Evolutionary conservation across 768 basidiomycete genomes (phyloP).

Genomic region (Mycena chlorophos): DNA sequence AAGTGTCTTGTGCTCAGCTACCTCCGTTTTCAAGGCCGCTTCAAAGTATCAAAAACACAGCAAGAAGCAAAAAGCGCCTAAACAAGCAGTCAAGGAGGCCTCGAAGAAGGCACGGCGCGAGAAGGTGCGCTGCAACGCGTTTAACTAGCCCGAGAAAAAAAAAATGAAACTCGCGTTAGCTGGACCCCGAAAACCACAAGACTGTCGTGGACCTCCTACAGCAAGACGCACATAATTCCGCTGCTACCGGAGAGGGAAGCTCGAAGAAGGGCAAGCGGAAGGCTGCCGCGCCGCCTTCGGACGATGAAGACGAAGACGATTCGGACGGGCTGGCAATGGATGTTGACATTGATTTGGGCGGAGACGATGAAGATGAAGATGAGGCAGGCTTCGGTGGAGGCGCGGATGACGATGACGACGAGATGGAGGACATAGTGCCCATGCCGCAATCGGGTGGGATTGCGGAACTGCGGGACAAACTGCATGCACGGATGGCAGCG

Average conservation of each 20-base stretch:
- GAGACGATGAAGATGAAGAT: slow-evolving; percentile 35
- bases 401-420: slow-evolving; percentile 20
- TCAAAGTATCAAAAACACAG: slow-evolving; percentile 85
- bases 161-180: slow-evolving; percentile 44
- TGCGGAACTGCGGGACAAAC: slow-evolving; percentile 62
- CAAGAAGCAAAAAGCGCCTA: slow-evolving; percentile 80
- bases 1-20: neutral
- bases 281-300: slow-evolving; percentile 33
- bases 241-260: slow-evolving; percentile 23
- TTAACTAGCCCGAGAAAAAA: neutral
- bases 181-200: slow-evolving; percentile 91
- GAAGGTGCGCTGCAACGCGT: slow-evolving; percentile 53
- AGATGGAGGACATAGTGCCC: slow-evolving; percentile 48
- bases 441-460: slow-evolving; percentile 69
- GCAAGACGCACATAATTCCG: too few species aligned
- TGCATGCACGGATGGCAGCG: slow-evolving; percentile 73
- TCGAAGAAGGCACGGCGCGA: slow-evolving; percentile 86
- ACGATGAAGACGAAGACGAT: slow-evolving; percentile 31
- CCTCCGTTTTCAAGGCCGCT: slow-evolving; percentile 39
- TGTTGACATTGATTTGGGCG: slow-evolving; percentile 42
- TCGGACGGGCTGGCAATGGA: slow-evolving; percentile 35
- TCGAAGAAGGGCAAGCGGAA: slow-evolving; percentile 46
- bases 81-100: slow-evolving; percentile 86
- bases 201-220: slow-evolving; percentile 71
- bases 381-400: slow-evolving; percentile 22